Conservation (phyloP, 2,329 filamentous ascomycete species). For the Hypoxylon sp. region DNA sequence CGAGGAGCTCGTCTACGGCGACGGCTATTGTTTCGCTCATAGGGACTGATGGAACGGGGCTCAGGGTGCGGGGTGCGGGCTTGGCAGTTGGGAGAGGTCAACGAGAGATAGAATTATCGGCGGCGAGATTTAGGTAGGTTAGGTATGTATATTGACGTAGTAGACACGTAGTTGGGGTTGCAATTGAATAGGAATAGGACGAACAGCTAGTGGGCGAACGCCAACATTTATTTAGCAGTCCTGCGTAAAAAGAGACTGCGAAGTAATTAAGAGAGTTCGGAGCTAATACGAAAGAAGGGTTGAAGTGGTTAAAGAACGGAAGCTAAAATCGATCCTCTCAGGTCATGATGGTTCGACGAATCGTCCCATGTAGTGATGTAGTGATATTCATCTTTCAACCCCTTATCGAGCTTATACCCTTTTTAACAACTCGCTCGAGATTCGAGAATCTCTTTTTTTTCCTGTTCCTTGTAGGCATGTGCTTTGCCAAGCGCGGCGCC, state of each 20-base stretch:
- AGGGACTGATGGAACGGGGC: conserved; percentile 18
- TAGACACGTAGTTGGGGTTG: conserved; percentile 1
- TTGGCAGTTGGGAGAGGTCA: conserved; percentile 13
- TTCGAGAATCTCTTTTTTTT: conserved; percentile 10
- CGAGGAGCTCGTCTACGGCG: conserved; percentile 56
- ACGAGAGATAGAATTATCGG: neutral
- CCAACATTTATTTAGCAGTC: conserved; percentile 29
- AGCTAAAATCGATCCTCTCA: conserved; percentile 36
- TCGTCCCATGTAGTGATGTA: conserved; percentile 44
- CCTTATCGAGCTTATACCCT: conserved; percentile 28
- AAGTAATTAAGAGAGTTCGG: conserved; percentile 7
- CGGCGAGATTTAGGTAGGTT: neutral
- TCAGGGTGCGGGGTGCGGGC: conserved; percentile 23
- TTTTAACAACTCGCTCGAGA: conserved; percentile 9
- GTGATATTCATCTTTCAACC: conserved; percentile 37
- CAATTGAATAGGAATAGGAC: neutral
- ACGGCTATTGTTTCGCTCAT: conserved; percentile 53
- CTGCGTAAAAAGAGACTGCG: neutral
- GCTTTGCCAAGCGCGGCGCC: conserved; percentile 35
- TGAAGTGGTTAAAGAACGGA: conserved; percentile 8
- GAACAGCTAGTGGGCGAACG: conserved; percentile 4
- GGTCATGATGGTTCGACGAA: conserved; percentile 51
- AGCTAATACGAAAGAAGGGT: conserved; percentile 21
- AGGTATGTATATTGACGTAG: neutral
- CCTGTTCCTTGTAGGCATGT: conserved; percentile 30